Base-by-base conservation (phyloP, 805 yeast genomes). In the Candida morakotiae region DNA sequence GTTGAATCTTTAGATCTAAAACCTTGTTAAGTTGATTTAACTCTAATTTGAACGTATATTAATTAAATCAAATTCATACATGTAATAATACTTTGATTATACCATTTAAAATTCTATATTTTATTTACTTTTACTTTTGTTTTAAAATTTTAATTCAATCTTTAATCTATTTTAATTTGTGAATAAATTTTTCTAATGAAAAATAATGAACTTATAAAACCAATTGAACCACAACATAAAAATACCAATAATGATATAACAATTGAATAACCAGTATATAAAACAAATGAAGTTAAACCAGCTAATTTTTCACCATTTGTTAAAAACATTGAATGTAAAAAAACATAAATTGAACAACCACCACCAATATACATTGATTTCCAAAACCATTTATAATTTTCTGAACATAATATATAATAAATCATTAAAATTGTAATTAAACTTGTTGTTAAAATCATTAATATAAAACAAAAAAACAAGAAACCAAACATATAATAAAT, bases 381-480 rank as follows among this genome's bases (percentile, higher is more conserved):
- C 98, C 98, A 93, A 56, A 91, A 97, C 98, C 98, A 93, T 60
- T 81, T 79, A 70, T 94, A 89, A 60, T 93, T 87, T 58, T 93
- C 98, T 35, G 87, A 69, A 56, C 95, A 87, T 47, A 93, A 72
- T 3, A 87, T 75, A 67, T 86, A 83, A 61, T 93, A 93, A 19
- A 83, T 77, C 60, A 87, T 74, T 52, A 91, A 69, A 16, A 88
- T 68, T 0, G 96, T 82, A 21, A 88, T 87, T 42, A 89, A 70
- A 10, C 83, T 71, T 10, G 95, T 83, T 4, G 96, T 88, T 49
- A 83, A 51, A 9, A 86, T 67, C 87, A 87, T 83, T 55, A 89
- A 70, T n/a, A 82, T 45, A 56, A 86, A 81, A 51, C 96, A 88
- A 66, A 89, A 80, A 61, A 89, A 86, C 48, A 91, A 68, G 73